Conservation (phyloP, 192 early-diverging fungal genomes). For the Rhizophagus prolifer region DNA sequence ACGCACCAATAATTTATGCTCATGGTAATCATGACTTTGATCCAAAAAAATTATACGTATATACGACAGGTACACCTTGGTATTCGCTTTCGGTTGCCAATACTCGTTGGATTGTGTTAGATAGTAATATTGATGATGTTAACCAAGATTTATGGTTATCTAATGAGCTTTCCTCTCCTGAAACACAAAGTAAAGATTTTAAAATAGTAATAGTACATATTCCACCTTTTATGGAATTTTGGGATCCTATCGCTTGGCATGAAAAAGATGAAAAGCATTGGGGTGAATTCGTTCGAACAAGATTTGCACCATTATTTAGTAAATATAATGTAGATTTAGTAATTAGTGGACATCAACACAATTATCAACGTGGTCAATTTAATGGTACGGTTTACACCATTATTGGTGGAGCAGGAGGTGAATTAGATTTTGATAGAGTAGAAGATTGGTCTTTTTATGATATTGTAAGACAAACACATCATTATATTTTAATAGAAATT, state of each 20-base stretch:
- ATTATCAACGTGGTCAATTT: slow-evolving; percentile 63
- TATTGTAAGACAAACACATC: slow-evolving; percentile 36
- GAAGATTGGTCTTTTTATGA: slow-evolving; percentile 66
- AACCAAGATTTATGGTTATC: slow-evolving; percentile 65
- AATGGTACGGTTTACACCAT: slow-evolving; percentile 64
- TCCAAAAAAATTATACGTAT: slow-evolving; percentile 42
- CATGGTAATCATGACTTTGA: slow-evolving; percentile 80
- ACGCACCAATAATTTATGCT: slow-evolving; percentile 62
- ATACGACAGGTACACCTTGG: slow-evolving; percentile 58
- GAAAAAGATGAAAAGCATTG: slow-evolving; percentile 66
- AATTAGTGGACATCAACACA: slow-evolving; percentile 78
- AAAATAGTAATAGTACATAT: slow-evolving; percentile 69
- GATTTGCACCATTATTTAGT: slow-evolving; percentile 68
- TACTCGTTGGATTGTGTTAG: slow-evolving; percentile 66
- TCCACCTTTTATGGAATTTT: slow-evolving; percentile 74
- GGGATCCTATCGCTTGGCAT: slow-evolving; percentile 70
- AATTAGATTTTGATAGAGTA: slow-evolving; percentile 60
- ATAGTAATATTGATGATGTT: slow-evolving; percentile 60
- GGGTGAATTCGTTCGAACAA: slow-evolving; percentile 64
- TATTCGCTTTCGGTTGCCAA: slow-evolving; percentile 57
- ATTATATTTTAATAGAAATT: slow-evolving; percentile 46
- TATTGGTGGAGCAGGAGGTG: slow-evolving; percentile 73
- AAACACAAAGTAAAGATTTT: slow-evolving; percentile 55
- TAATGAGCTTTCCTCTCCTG: slow-evolving; percentile 55
- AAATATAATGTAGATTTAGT: slow-evolving; percentile 67